phyloP scores from a whole-genome alignment of 768 basidiomycete genomes.

The Collybia sp. region DNA sequence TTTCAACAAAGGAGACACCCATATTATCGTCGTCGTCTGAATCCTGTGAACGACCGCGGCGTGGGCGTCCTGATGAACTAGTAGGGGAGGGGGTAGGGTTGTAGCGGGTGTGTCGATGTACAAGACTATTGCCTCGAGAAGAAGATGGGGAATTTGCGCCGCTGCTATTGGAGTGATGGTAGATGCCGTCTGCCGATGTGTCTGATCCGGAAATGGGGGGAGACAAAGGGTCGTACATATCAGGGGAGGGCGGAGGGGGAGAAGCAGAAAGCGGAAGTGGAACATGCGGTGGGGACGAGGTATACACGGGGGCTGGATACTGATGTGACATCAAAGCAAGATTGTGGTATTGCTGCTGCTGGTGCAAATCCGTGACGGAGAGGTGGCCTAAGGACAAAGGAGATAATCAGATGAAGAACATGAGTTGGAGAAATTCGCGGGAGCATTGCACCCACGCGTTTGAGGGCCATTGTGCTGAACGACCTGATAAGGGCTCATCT shows the following conservation, averaged over 20 bases:
- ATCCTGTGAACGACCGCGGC: constrained; percentile 70
- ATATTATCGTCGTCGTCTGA: constrained; percentile 73
- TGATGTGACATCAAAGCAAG: constrained; percentile 69
- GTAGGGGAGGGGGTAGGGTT: constrained; percentile 81
- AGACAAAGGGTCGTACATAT: constrained; percentile 80
- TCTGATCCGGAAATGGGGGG: constrained; percentile 88
- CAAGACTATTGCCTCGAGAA: constrained; percentile 70
- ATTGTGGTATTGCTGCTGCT: constrained; percentile 51
- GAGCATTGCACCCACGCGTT: constrained; percentile 66
- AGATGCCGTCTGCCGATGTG: constrained; percentile 78
- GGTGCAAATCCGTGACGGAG: constrained; percentile 63
- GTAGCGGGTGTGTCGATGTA: constrained; percentile 71
- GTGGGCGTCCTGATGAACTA: constrained; percentile 65
- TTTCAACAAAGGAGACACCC: constrained; percentile 65
- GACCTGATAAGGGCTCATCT: constrained; percentile 55
- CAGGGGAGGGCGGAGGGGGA: constrained; percentile 73
- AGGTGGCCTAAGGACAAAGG: constrained; percentile 56
- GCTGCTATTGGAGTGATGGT: constrained; percentile 77
- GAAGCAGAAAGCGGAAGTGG: constrained; percentile 59
- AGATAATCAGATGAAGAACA: constrained; percentile 63
- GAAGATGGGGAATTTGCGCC: constrained; percentile 76
- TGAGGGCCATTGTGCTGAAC: constrained; percentile 51
- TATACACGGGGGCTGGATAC: constrained; percentile 58
- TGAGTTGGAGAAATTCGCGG: constrained; percentile 36
- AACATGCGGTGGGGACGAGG: constrained; percentile 63